These are phyloP conservation scores for barrel medic (Medicago truncatula) DNA, from an alignment of 306 rosid species.

Conservation along the genomic window MtrunA17r5.0-ANR NC_053042.1:44094501-44095000, in stretches of 20 bases:
- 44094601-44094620: background rate
- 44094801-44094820: conserved; percentile 16
- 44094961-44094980: no score
- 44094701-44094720: conserved; percentile 13
- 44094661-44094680: conserved; percentile 13
- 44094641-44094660: conserved; percentile 1
- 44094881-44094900: background rate
- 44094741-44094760: conserved; percentile 4
- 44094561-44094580: conserved; percentile 6
- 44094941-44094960: background rate
- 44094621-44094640: conserved; percentile 1
- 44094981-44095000: background rate
- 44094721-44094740: conserved; percentile 23
- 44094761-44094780: background rate
- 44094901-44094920: background rate
- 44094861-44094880: background rate
- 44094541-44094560: background rate
- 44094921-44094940: background rate
- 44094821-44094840: no score
- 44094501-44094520: conserved; percentile 21
- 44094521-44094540: conserved; percentile 9
- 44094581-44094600: background rate
- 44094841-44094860: no score
- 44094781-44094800: background rate
- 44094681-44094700: conserved; percentile 11